Base-by-base conservation (phyloP, 176 grass and related monocot species). In the Cocos nucifera region DNA sequence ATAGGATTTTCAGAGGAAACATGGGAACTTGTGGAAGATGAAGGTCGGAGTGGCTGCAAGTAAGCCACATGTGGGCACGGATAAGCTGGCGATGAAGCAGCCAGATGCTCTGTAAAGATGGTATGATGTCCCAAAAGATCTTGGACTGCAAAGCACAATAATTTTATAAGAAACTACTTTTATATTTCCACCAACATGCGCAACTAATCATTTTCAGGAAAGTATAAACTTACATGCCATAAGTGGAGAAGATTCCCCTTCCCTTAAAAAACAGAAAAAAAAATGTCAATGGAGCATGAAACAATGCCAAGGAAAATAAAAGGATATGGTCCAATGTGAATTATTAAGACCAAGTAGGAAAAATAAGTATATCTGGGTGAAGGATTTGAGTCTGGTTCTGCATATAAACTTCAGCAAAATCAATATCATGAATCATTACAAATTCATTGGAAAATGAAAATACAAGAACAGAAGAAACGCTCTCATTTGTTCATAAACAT, bases 181-280 rank as follows among this genome's bases (percentile, higher is more conserved):
- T 60, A 4, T 29, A 20, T 59, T 21, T 48, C 0, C 17, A 60
- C 14, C 29, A 39, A 39, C 20, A 50, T 15, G 49, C 8, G 17
- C 6, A 23, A 44, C 32, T 57, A 69, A 14, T 48, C 10, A 58
- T 71, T 16, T n/a, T 23, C 54, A 14, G 23, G 5, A 72, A 74
- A 62, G 56, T 73, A 63, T 69, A 25, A 61, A 89, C 86, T 89
- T 82, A 89, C 86, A 82, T 66, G 81, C 69, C 73, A 85, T 51
- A 70, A 71, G 78, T 61, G 82, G 78, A 69, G 86, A 79, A 69
- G 86, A 82, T 73, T 89, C 86, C 60, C 78, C 78, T 76, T 89
- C 86, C 82, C 86, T 85, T 71, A 17, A 17, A 62, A 50, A 58
- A n/a, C n/a, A 77, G 54, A 62, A 20, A 70, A 22, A 9, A 71